Percentiles rank a stretch among this genome's conserved stretches.
phyloP scores from a whole-genome alignment of 1,284 basidiomycete genomes.

The Pisolithus thermaeus region DNA sequence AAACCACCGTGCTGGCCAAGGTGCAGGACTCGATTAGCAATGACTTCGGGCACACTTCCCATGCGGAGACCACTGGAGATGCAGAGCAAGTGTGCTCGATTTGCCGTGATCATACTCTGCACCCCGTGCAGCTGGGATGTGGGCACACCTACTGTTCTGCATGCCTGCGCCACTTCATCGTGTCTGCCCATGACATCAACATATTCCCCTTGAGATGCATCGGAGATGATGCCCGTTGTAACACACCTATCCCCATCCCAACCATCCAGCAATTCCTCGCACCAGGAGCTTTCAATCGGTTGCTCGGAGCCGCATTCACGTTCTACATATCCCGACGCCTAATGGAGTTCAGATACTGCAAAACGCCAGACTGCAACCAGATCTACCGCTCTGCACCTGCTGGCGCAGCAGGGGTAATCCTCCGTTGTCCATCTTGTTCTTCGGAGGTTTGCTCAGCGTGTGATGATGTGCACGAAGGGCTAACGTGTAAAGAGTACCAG shows the following conservation, averaged over 20 bases:
- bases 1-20: background rate
- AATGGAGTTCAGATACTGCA: constrained; percentile 45
- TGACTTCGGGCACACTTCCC: background rate
- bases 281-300: constrained; percentile 35
- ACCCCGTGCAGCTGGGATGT: constrained; percentile 43
- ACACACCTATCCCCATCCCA: constrained; percentile 44
- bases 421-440: constrained; percentile 49
- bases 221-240: constrained; percentile 44
- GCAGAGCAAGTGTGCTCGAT: constrained; percentile 37
- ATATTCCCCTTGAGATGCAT: constrained; percentile 49
- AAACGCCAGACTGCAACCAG: constrained; percentile 52
- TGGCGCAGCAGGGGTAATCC: constrained; percentile 21
- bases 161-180: constrained; percentile 47
- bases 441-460: constrained; percentile 44
- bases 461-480: constrained; percentile 43
- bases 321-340: constrained; percentile 41
- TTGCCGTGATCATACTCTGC: constrained; percentile 41
- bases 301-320: constrained; percentile 42
- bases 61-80: background rate
- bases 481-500: constrained; percentile 42
- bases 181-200: constrained; percentile 38
- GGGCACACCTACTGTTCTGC: constrained; percentile 48
- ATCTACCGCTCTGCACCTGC: constrained; percentile 37
- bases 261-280: constrained; percentile 43
- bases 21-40: background rate